Conservation (phyloP, 2,329 filamentous ascomycete genomes). For the Penicillium sp. region DNA sequence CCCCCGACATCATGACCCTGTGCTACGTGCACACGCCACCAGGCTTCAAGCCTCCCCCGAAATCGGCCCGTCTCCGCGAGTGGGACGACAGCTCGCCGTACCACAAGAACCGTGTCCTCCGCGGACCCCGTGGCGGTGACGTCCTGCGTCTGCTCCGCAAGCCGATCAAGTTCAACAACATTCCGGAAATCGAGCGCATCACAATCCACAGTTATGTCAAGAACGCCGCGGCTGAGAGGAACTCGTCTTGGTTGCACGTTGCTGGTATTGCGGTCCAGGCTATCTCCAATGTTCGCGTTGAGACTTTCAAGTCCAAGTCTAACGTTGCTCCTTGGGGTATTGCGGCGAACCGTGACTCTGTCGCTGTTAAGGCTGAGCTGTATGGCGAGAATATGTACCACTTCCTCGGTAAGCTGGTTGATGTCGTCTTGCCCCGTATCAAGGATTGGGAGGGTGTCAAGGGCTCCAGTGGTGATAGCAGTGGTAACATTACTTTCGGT, state of each 20-base stretch:
- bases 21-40: conserved; percentile 84
- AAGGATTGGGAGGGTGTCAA: conserved; percentile 91
- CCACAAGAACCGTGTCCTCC: conserved; percentile 82
- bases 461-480: conserved; percentile 75
- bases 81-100: conserved; percentile 95
- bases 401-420: conserved; percentile 85
- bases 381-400: conserved; percentile 79
- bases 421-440: conserved; percentile 87
- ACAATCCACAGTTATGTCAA: conserved; percentile 77
- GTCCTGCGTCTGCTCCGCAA: conserved; percentile 51
- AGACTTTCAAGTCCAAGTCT: conserved; percentile 66
- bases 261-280: conserved; percentile 81
- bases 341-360: conserved; percentile 65
- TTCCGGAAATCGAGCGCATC: conserved; percentile 77
- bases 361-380: conserved; percentile 72
- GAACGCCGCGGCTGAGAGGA: conserved; percentile 59
- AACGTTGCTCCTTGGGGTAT: conserved; percentile 75
- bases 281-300: conserved; percentile 73
- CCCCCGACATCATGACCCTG: conserved; percentile 82
- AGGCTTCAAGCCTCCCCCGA: conserved; percentile 60
- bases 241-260: conserved; percentile 74
- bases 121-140: conserved; percentile 78
- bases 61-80: conserved; percentile 67
- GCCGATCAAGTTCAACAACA: conserved; percentile 72
- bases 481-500: conserved; percentile 84